Evolutionary conservation across 495 filamentous ascomycete genomes (phyloP).

Genomic region (Tuber calosporum): DNA sequence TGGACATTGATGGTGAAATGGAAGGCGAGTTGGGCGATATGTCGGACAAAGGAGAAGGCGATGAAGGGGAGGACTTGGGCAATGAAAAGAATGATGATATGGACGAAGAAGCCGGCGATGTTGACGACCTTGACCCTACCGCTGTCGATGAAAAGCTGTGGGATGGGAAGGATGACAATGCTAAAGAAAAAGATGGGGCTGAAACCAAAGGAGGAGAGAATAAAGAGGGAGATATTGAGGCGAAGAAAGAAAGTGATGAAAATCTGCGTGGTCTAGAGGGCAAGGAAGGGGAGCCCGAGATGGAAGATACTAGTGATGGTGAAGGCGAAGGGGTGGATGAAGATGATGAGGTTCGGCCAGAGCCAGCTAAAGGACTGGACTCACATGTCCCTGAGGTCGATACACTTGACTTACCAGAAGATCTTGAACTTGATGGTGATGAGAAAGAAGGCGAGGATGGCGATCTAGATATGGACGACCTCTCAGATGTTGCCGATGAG

Average conservation of each 20-base stretch:
- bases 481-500: conserved; percentile 47
- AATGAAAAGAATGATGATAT: conserved; percentile 58
- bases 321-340: conserved; percentile 52
- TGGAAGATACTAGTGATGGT: conserved; percentile 53
- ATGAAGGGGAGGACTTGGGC: conserved; percentile 51
- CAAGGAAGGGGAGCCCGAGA: conserved; percentile 49
- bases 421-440: conserved; percentile 61
- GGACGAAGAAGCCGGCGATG: conserved; percentile 80
- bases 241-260: conserved; percentile 53
- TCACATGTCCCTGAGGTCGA: conserved; percentile 69
- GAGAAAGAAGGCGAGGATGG: conserved; percentile 60
- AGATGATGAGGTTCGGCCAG: conserved; percentile 56
- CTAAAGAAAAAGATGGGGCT: conserved; percentile 76
- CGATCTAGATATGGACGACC: conserved; percentile 60
- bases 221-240: conserved; percentile 59
- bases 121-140: conserved; percentile 78
- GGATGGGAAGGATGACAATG: conserved; percentile 73
- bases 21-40: conserved; percentile 69
- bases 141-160: conserved; percentile 97
- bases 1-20: conserved; percentile 89
- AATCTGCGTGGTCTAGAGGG: conserved; percentile 46
- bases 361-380: conserved; percentile 59
- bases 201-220: conserved; percentile 58
- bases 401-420: conserved; percentile 57
- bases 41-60: conserved; percentile 52